Percentiles rank a stretch among this genome's conserved stretches.
Conservation (phyloP, 345 rosid genomes). For the Arabidopsis arenosa region DNA sequence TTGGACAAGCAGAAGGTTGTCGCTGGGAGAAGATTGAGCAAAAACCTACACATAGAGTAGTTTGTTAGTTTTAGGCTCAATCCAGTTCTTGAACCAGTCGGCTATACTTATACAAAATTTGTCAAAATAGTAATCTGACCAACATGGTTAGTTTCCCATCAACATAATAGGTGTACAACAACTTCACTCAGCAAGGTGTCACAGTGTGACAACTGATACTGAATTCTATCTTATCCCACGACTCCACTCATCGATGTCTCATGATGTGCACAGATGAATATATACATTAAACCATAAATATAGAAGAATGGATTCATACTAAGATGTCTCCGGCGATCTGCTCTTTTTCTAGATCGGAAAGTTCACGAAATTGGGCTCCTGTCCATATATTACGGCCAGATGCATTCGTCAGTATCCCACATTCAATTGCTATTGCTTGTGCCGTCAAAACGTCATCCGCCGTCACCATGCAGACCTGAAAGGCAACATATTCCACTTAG, state of each 20-base stretch:
- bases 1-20: constrained; percentile 79
- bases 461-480: constrained; percentile 90
- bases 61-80: constrained; percentile 17
- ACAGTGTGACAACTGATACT: constrained; percentile 14
- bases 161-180: background rate
- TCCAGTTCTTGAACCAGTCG: background rate
- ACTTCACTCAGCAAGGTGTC: constrained; percentile 6
- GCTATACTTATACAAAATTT: background rate
- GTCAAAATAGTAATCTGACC: background rate
- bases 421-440: constrained; percentile 80
- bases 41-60: constrained; percentile 60
- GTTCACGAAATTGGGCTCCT: constrained; percentile 70
- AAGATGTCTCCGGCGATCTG: constrained; percentile 59
- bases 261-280: background rate
- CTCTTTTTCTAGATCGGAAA: constrained; percentile 65
- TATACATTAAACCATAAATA: background rate
- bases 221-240: background rate
- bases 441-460: constrained; percentile 92
- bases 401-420: constrained; percentile 70
- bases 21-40: constrained; percentile 76
- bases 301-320: constrained; percentile 47
- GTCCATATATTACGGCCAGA: constrained; percentile 54
- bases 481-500: constrained; percentile 14
- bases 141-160: constrained; percentile 8
- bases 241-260: background rate